A percentile compares a stretch with the other conserved stretches of the same genome.
These are phyloP conservation scores for Trichoderma virens DNA, from an alignment of 495 filamentous ascomycete species.

Conservation along the genomic window DNA sequence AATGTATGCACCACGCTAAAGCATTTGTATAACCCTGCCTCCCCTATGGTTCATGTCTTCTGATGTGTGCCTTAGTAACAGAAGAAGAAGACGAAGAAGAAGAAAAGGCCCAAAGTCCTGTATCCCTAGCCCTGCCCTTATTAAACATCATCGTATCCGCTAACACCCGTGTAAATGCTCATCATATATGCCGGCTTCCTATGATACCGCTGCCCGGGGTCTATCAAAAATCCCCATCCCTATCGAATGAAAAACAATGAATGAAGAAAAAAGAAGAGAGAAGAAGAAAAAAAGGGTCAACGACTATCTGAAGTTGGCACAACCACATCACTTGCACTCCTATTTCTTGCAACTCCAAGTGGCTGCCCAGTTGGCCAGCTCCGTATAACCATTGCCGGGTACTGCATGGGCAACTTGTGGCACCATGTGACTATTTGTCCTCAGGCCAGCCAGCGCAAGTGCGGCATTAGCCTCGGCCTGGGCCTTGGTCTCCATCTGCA, in stretches of 20 bases:
- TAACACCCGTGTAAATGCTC: conserved; percentile 6
- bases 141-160: not conserved
- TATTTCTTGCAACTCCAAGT: not conserved
- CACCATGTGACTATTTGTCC: not conserved
- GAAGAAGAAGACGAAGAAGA: not conserved
- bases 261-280: not conserved
- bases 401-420: not conserved
- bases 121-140: not conserved
- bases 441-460: not conserved
- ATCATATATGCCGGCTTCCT: conserved; percentile 2
- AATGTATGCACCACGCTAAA: not conserved
- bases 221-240: not conserved
- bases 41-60: not conserved
- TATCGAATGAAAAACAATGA: not conserved
- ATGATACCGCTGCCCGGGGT: not conserved
- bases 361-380: not conserved
- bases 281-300: not conserved
- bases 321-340: not conserved
- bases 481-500: conserved; percentile 1
- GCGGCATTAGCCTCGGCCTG: not conserved
- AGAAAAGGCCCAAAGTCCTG: not conserved
- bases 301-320: not conserved
- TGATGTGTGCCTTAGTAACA: not conserved
- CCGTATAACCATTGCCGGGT: not conserved
- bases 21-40: not conserved